Conservation (phyloP, 495 filamentous ascomycete genomes). For the Neurospora sp. region DNA sequence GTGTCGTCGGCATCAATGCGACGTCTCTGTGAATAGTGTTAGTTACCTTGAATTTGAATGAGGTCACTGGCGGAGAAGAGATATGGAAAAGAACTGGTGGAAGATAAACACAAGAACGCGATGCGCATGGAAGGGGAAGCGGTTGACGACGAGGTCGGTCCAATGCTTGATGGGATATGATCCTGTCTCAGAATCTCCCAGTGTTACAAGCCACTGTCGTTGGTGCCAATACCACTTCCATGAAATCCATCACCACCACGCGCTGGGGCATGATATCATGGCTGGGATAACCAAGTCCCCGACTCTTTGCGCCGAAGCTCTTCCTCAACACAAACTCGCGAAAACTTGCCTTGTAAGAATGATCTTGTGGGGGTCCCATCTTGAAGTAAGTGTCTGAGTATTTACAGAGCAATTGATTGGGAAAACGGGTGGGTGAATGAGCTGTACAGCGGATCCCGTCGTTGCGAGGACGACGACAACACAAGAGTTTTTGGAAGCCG, state of each 20-base stretch:
- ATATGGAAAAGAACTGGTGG: not conserved
- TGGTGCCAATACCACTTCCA: not conserved
- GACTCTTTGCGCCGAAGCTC: not conserved
- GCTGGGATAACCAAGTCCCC: not conserved
- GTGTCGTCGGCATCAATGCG: constrained; percentile 29
- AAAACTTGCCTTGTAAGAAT: not conserved
- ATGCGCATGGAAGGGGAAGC: not conserved
- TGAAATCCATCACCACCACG: not conserved
- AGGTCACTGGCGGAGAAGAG: not conserved
- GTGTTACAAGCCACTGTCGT: not conserved
- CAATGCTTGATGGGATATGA: not conserved
- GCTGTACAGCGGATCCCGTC: not conserved
- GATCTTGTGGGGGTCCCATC: not conserved
- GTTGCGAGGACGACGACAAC: not conserved
- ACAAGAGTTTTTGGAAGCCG: not conserved
- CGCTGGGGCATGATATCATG: not conserved
- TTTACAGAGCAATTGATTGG: not conserved
- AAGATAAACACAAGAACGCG: not conserved
- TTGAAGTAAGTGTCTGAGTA: not conserved
- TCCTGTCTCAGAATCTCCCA: not conserved
- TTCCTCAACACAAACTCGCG: not conserved
- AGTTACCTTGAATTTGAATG: not conserved
- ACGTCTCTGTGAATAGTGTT: constrained; percentile 25
- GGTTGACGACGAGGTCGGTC: not conserved
- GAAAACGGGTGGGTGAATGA: not conserved